Percentiles rank a stretch among this genome's conserved stretches.
These are phyloP conservation scores for Botrytis paeoniae DNA, from an alignment of 2,329 filamentous ascomycete species.

Conservation along the genomic window DNA sequence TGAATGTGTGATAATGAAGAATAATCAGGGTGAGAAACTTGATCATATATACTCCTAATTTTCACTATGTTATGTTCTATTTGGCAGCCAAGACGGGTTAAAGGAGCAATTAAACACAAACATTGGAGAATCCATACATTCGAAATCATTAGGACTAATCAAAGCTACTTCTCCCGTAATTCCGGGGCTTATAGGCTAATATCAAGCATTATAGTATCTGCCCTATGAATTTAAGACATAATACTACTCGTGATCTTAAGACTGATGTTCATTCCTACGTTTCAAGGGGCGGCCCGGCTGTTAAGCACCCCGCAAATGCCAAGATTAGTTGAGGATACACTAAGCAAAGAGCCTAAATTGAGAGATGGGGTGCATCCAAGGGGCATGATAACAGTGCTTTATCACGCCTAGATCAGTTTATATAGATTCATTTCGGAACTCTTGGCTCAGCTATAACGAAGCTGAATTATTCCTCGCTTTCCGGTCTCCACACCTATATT, in stretches of 20 bases:
- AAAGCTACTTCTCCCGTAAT: background rate
- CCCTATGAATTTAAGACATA: background rate
- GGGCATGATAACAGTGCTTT: background rate
- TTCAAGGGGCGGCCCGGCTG: background rate
- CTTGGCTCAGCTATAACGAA: background rate
- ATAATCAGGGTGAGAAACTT: background rate
- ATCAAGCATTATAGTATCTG: background rate
- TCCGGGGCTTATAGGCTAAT: background rate
- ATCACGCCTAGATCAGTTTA: background rate
- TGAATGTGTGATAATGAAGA: background rate
- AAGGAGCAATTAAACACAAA: background rate
- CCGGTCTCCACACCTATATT: too few species aligned
- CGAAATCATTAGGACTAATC: background rate
- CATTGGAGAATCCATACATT: background rate
- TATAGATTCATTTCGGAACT: background rate
- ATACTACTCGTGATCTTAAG: background rate
- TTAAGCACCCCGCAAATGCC: slow-evolving; percentile 9
- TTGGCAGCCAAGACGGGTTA: slow-evolving; percentile 1
- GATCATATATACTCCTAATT: background rate
- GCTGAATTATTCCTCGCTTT: background rate
- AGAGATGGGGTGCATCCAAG: background rate
- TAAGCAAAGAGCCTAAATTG: slow-evolving; percentile 8
- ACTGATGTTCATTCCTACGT: background rate
- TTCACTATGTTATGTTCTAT: background rate
- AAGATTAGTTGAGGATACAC: background rate